Evolutionary conservation across 495 filamentous ascomycete species (phyloP), one percentile per base, ranked within the genome.

Genomic region (Trichoderma parareesei): DNA sequence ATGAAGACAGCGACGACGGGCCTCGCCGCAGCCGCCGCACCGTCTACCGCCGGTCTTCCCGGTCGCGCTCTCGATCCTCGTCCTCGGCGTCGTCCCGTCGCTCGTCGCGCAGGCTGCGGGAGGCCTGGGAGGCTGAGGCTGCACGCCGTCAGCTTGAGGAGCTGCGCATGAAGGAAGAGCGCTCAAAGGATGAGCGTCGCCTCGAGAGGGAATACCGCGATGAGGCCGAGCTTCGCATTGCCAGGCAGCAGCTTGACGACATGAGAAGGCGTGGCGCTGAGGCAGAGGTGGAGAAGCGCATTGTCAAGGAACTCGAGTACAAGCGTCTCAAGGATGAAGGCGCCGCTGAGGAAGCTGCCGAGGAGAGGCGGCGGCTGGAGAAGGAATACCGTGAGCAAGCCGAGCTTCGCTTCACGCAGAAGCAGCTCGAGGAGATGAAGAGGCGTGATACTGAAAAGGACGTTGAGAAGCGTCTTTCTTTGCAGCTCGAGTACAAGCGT

Each of bases 401-500:
- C 64, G 69, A 75, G 48, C 66, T 70, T 68, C 73, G 76, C 64
- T 65, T 76, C 1, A 76, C 76, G 61, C 73, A 73, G 60, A 70
- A 71, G 64, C 72, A 79, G 57, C 74, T 77, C 11, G 80, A 81
- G 62, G 75, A 79, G 27, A 78, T 72, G 40, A 79, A 79, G 69
- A 69, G 69, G 16, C 71, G 79, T 65, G 73, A 74, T 60, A 65
- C 75, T 59, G 65, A 71, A 33, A 60, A 16, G 66, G 71, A 75
- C 55, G 75, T 81, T 7, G 74, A 78, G 65, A 77, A 73, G 59
- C 76, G 78, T 63, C 72, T 87, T 44, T 72, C 77, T 66, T 74
- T 74, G 49, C 79, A 84, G 72, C 64, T 80, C 16, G 76, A 84
- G 64, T 77, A 85, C 14, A 82, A 90, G 73, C 81, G 78, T 66